phyloP scores from a whole-genome alignment of 345 rosid genomes.

The Raphanus sativus region DNA sequence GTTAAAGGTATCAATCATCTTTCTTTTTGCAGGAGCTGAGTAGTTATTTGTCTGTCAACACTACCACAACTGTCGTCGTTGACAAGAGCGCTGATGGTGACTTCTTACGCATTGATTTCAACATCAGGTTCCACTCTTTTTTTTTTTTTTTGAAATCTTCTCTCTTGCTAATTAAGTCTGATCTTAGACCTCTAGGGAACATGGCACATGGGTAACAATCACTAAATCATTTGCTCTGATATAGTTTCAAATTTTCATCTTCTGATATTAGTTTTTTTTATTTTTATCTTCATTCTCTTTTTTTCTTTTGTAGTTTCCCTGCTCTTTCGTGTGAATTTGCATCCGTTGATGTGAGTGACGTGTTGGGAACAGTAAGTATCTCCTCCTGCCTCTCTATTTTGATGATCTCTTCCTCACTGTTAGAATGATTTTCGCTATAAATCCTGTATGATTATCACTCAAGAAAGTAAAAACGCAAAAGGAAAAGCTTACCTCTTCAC shows the following conservation, averaged over 20 bases:
- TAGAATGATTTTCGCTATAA: background rate
- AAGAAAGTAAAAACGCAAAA: background rate
- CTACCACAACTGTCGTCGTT: constrained; percentile 81
- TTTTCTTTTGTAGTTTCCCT: constrained; percentile 73
- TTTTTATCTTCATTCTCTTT: constrained; percentile 9
- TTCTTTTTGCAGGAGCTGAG: constrained; percentile 65
- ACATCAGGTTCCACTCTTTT: constrained; percentile 56
- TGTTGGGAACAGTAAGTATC: constrained; percentile 93
- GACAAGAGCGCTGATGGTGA: constrained; percentile 94
- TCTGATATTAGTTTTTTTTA: background rate
- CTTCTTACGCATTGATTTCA: constrained; percentile 88
- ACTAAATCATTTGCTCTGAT: background rate
- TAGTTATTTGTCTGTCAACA: constrained; percentile 68
- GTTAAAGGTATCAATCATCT: background rate
- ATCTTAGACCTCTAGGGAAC: background rate
- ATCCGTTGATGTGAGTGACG: constrained; percentile 87
- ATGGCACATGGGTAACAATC: background rate
- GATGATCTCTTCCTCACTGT: constrained; percentile 14
- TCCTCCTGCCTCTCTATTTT: constrained; percentile 18
- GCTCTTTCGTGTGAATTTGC: constrained; percentile 98
- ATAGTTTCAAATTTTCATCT: background rate
- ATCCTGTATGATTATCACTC: constrained; percentile 1
- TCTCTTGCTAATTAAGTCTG: background rate
- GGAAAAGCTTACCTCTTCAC: constrained; percentile 13
- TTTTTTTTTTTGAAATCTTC: background rate